Percentiles rank a stretch among this genome's conserved stretches.
Evolutionary conservation across 306 rosid genomes (phyloP).

Genomic region (Ceratonia siliqua): DNA sequence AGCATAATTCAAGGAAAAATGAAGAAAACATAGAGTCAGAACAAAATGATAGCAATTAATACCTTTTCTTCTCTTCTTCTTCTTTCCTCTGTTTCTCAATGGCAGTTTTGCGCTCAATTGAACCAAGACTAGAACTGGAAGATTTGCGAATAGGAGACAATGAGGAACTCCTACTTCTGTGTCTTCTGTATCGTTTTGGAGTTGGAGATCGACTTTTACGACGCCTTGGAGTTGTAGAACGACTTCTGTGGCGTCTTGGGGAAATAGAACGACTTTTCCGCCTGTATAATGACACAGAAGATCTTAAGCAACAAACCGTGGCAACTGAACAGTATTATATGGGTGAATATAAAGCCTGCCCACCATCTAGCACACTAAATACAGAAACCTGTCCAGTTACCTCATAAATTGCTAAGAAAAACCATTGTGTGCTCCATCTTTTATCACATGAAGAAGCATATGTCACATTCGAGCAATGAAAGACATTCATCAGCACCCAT

Average conservation of each 20-base stretch:
- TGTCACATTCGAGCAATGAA: slow-evolving; percentile 89
- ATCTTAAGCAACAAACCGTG: slow-evolving; percentile 46
- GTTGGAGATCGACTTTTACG: slow-evolving; percentile 71
- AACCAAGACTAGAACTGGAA: slow-evolving; percentile 78
- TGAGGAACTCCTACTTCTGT: slow-evolving; percentile 84
- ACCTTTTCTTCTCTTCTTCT: slow-evolving; percentile 95
- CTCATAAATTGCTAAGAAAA: slow-evolving; percentile 90
- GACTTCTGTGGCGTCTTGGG: slow-evolving; percentile 55
- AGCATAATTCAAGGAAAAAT: slow-evolving; percentile 8
- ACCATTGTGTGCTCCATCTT: slow-evolving; percentile 96
- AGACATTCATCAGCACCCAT: slow-evolving; percentile 78
- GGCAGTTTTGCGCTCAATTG: slow-evolving; percentile 70
- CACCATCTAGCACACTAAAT: slow-evolving; percentile 62
- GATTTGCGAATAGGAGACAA: slow-evolving; percentile 68
- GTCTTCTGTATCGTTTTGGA: slow-evolving; percentile 60
- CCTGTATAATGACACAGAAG: slow-evolving; percentile 57
- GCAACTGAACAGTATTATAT: slow-evolving; percentile 23
- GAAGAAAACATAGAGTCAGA: slow-evolving; percentile 27
- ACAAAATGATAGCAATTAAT: slow-evolving; percentile 34
- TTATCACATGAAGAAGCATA: slow-evolving; percentile 92
- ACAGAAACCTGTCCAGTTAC: slow-evolving; percentile 79
- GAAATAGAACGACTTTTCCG: slow-evolving; percentile 77
- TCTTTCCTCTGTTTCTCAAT: slow-evolving; percentile 78
- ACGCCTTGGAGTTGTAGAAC: slow-evolving; percentile 57
- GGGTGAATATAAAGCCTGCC: slow-evolving; percentile 50